Conservation (phyloP, 345 rosid genomes). For the Capsella bursapastoris region DNA sequence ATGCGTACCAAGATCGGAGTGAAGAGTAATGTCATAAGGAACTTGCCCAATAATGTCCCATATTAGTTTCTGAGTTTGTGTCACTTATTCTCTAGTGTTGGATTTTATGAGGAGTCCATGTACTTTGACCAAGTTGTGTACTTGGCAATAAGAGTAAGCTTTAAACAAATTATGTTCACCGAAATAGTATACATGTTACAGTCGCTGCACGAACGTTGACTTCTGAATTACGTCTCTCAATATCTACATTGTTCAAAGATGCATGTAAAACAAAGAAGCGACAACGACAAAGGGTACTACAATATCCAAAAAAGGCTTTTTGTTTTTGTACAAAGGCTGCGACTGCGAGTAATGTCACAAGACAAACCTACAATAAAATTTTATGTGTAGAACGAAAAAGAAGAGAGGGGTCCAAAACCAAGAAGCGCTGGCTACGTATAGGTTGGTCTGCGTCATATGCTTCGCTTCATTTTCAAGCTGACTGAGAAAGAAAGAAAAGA, state of each 20-base stretch:
- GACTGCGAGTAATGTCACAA: constrained; percentile 37
- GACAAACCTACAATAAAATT: constrained; percentile 37
- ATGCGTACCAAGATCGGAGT: constrained; percentile 77
- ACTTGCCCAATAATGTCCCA: constrained; percentile 84
- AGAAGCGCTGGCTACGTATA: constrained; percentile 34
- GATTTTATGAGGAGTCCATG: neutral
- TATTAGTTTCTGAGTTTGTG: constrained; percentile 46
- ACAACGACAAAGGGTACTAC: constrained; percentile 6
- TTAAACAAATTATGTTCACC: neutral
- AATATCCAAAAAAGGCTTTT: constrained; percentile 27
- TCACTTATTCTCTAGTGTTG: neutral
- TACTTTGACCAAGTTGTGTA: constrained; percentile 23
- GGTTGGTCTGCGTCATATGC: constrained; percentile 27
- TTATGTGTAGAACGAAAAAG: constrained; percentile 3
- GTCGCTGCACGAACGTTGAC: constrained; percentile 4
- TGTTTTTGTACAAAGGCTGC: constrained; percentile 44
- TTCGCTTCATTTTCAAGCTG: constrained; percentile 17
- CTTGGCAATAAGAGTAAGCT: constrained; percentile 21
- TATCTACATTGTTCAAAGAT: constrained; percentile 19
- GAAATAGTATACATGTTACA: neutral
- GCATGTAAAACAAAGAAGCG: constrained; percentile 8
- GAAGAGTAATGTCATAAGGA: constrained; percentile 81
- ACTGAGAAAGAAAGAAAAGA: constrained; percentile 4
- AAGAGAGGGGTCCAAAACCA: constrained; percentile 35
- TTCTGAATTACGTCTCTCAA: constrained; percentile 16